Conservation (phyloP, 345 rosid species). For the Litchi chinensis region DNA sequence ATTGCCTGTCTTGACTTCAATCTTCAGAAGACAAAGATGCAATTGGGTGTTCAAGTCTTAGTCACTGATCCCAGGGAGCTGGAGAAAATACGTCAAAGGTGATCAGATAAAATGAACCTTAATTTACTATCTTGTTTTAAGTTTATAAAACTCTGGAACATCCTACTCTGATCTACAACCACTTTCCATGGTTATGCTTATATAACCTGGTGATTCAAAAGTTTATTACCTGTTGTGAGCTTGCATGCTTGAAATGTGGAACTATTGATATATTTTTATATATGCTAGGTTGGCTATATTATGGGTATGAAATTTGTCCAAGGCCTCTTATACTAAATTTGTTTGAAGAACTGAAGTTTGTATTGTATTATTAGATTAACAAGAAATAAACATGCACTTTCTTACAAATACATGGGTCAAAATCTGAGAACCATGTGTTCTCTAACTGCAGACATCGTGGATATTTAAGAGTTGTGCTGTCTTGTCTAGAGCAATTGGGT, state of each 20-base stretch:
- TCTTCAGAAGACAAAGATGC: constrained; percentile 97
- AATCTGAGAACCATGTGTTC: not conserved
- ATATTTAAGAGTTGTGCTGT: not conserved
- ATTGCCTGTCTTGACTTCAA: constrained; percentile 97
- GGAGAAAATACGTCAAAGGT: constrained; percentile 96
- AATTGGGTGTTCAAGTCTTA: constrained; percentile 90
- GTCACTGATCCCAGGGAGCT: constrained; percentile 97
- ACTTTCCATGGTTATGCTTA: not conserved
- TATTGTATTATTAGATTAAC: not conserved
- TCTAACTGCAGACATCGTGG: not conserved
- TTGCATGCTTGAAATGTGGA: not conserved
- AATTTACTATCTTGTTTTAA: constrained; percentile 3
- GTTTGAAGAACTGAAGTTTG: not conserved
- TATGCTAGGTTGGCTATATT: not conserved
- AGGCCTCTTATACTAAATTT: not conserved
- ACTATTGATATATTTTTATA: not conserved
- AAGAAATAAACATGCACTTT: not conserved
- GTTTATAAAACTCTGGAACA: not conserved
- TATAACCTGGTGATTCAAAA: not conserved
- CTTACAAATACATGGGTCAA: not conserved
- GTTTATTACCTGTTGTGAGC: not conserved
- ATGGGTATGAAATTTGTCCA: not conserved
- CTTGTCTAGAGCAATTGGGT: not conserved
- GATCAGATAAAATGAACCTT: constrained; percentile 9
- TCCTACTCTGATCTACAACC: not conserved